Evolutionary conservation across 2,329 filamentous ascomycete species (phyloP), one percentile per base, ranked within the genome.

Genomic region (Calonectria pseudoreteaudii): DNA sequence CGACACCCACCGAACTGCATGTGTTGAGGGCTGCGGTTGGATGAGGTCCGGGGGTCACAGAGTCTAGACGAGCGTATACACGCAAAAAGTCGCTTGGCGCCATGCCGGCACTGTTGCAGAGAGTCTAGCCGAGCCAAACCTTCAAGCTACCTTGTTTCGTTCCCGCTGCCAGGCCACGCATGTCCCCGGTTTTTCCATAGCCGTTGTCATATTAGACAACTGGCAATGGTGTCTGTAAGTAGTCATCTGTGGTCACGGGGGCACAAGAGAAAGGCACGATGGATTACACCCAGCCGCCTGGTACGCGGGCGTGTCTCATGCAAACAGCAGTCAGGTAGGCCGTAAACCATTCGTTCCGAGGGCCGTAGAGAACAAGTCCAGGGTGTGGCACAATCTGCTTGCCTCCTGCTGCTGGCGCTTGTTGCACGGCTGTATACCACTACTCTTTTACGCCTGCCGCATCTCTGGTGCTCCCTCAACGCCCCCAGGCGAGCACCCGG

Each of bases 391-490:
- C 56, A 36, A 60, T 60, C 56, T 60, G 26, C 50, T 53, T 38
- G 56, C 31, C 56, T 60, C n/a, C 28, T 28, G 23, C 28, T 28
- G 23, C 62, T 49, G 18, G 10, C 62, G n/a, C 23, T 5, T 16
- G 53, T 50, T 52, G 28, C 66, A 41, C 66, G 47, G 23, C 28
- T 38, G 38, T 41, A 44, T 47, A 49, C 52, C 30, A 34, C 30
- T 58, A 30, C 66, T 65, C 49, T 38, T 58, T 65, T 73, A n/a
- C 60, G 68, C 53, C 68, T 62, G 68, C 71, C 71, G 71, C 62
- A 73, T 73, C 71, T 71, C 68, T 60, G 28, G 72, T 74, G 50
- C 68, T 68, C 47, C 72, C 52, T 50, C 60, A 52, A n/a, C 38
- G 34, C 13, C 31, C 44, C 8, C 34, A 28, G 34, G 66, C 41